Base-by-base conservation (phyloP, 148 eudicot genomes). In the Cornus suecica region DNA sequence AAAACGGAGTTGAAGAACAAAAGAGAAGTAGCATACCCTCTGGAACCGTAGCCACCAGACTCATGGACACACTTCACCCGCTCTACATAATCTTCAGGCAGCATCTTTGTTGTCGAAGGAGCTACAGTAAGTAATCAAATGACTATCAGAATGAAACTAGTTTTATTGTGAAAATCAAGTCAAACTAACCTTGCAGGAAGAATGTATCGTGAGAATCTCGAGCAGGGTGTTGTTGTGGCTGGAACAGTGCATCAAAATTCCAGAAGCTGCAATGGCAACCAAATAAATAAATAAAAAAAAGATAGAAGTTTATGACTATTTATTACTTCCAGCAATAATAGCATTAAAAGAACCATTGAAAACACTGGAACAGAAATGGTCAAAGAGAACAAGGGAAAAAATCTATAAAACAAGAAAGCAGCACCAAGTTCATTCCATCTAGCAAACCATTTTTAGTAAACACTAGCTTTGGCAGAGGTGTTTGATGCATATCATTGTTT, bases 171-270 rank as follows among this genome's bases (percentile, higher is more conserved):
- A 23, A 51, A 69, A 31, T 28, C 0, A 71, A 81, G 22, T 1
- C 41, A 70, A 74, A 61, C 79, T 74, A 68, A 92, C 99, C 97
- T 90, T 86, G 80, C 65, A 94, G 77, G 82, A 89, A 94, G 87
- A 92, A 94, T 18, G 97, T 94, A 83, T 92, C 99, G 58, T 94
- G 99, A 79, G 97, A 90, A 85, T 94, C 99, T 76, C 99, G 97
- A 75, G 99, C 97, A 67, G 97, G 99, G 68, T 94, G 99, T 80
- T 92, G 97, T 80, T 94, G 97, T 22, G 99, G 97, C 87, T 92
- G 97, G 90, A 92, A 94, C 61, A 94, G 81, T 30, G 94, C 93
- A 76, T 95, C 99, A 67, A 95, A 92, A 74, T 95, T 95, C 94
- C 94, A 92, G 84, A 92, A 94, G 84, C 99, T 92, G 82, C 79